Evolutionary conservation across 371 early-diverging fungal species (phyloP).

Genomic region (Ordospora pajunii): DNA sequence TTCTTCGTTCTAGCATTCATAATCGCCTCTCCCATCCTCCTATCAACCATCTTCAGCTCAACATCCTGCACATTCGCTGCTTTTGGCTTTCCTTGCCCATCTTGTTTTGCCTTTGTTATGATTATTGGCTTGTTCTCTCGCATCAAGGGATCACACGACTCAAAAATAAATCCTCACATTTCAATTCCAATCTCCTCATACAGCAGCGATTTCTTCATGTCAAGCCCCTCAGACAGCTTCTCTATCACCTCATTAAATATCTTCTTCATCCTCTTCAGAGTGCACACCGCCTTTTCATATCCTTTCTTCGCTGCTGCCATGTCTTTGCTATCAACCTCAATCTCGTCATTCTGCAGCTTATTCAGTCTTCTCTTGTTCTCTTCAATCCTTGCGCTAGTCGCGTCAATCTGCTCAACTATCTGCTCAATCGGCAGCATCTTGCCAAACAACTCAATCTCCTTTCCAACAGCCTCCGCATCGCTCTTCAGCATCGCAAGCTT

Average conservation of each 20-base stretch:
- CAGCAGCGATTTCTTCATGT: constrained; percentile 41
- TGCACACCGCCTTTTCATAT: constrained; percentile 4
- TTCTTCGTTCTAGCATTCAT: constrained; percentile 23
- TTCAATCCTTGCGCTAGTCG: background rate
- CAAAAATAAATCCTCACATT: background rate
- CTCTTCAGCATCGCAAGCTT: background rate
- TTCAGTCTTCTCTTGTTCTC: constrained; percentile 8
- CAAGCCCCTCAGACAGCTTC: constrained; percentile 45
- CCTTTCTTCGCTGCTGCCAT: constrained; percentile 28
- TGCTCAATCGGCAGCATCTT: constrained; percentile 37
- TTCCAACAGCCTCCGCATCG: background rate
- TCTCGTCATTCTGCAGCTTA: background rate
- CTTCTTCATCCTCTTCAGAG: constrained; percentile 29
- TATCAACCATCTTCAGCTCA: constrained; percentile 4
- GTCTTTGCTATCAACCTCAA: constrained; percentile 36
- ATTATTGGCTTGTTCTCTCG: constrained; percentile 23
- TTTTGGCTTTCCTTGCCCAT: background rate
- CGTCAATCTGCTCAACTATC: constrained; percentile 24
- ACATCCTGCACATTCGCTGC: background rate
- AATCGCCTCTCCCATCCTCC: constrained; percentile 43
- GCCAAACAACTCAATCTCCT: constrained; percentile 10
- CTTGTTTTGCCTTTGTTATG: constrained; percentile 9
- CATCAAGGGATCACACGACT: background rate
- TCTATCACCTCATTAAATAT: constrained; percentile 46
- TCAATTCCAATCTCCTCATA: constrained; percentile 53